Percentiles rank a stretch among this genome's conserved stretches.
phyloP scores from a whole-genome alignment of 169 alveolate species.

The Plasmodium reichenowi region DNA sequence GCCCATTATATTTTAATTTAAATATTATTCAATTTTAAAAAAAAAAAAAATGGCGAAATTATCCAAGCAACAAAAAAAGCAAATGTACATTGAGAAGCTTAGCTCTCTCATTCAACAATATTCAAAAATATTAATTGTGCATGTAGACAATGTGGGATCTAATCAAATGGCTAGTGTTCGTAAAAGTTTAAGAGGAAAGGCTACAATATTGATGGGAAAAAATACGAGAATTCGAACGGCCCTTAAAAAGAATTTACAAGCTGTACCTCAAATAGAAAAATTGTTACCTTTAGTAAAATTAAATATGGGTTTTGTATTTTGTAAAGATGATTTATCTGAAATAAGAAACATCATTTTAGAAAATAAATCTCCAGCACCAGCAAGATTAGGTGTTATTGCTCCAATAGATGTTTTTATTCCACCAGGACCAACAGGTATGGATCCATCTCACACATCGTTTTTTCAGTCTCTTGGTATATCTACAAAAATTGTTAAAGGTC shows the following conservation, averaged over 20 bases:
- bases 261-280: constrained; percentile 89
- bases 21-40: background rate
- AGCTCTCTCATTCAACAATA: constrained; percentile 89
- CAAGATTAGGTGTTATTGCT: constrained; percentile 98
- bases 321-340: constrained; percentile 95
- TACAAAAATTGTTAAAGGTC: constrained; percentile 98
- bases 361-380: constrained; percentile 97
- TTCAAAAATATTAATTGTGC: constrained; percentile 92
- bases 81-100: constrained; percentile 90
- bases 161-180: constrained; percentile 96
- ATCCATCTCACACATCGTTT: constrained; percentile 99
- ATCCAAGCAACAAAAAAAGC: constrained; percentile 90
- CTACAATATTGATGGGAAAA: constrained; percentile 96
- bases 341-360: constrained; percentile 92
- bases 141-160: constrained; percentile 97
- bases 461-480: constrained; percentile 99
- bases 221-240: constrained; percentile 97
- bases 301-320: constrained; percentile 97
- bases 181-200: constrained; percentile 93
- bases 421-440: constrained; percentile 99
- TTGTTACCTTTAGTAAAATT: constrained; percentile 91
- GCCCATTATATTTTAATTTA: background rate
- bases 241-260: constrained; percentile 87
- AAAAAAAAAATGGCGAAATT: constrained; percentile 87
- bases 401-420: constrained; percentile 98